Evolutionary conservation across 305 asterid genomes (phyloP).

Genomic region (Solanum chacoense): DNA sequence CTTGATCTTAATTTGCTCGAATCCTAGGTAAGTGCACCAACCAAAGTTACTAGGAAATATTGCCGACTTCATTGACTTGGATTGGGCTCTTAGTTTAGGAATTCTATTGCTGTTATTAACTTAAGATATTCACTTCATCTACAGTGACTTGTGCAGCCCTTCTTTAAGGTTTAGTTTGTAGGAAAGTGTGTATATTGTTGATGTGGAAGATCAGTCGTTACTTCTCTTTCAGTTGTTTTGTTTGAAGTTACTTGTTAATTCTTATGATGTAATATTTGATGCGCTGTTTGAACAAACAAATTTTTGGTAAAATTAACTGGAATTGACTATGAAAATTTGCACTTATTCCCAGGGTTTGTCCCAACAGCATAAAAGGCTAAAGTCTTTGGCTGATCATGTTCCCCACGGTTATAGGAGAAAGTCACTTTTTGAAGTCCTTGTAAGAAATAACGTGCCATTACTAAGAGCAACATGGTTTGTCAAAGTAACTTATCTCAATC

Average conservation of each 20-base stretch:
- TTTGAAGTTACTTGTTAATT: neutral
- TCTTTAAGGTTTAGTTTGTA: neutral
- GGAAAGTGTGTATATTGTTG: neutral
- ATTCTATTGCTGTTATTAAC: neutral
- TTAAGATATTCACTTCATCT: neutral
- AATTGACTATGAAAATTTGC: neutral
- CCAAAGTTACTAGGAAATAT: neutral
- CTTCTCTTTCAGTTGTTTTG: neutral
- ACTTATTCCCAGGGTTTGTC: slow-evolving; percentile 67
- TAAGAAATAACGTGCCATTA: slow-evolving; percentile 81
- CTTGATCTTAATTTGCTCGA: neutral
- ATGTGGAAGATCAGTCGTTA: neutral
- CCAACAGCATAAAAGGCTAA: slow-evolving; percentile 77
- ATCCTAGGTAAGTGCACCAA: neutral
- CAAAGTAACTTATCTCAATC: slow-evolving; percentile 94
- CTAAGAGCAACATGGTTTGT: slow-evolving; percentile 96
- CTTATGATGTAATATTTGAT: neutral
- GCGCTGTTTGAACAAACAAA: neutral
- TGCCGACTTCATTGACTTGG: neutral
- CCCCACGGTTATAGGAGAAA: slow-evolving; percentile 89
- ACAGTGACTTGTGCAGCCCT: neutral
- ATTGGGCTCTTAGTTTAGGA: neutral
- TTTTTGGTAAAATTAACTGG: neutral
- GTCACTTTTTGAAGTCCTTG: slow-evolving; percentile 81
- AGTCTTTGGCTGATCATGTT: slow-evolving; percentile 88